Evolutionary conservation across 495 filamentous ascomycete genomes (phyloP), one percentile per base, ranked within the genome.

Genomic region (Penicillium coprophilum): DNA sequence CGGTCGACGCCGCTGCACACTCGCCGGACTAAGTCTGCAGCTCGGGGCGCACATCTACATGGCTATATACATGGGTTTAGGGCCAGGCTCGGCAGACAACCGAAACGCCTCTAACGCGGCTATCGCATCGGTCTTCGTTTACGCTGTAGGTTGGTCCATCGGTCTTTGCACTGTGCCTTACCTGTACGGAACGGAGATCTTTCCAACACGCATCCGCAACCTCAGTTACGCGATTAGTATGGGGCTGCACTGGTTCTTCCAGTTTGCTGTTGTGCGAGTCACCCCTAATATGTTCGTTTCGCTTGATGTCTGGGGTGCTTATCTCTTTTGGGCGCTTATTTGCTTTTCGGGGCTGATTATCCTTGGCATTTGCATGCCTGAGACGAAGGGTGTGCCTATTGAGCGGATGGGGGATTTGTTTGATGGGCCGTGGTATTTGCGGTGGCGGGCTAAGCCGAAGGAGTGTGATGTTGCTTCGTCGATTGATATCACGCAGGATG

Each of bases 131-230:
- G 71, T 79, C 27, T 79, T 77, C 58, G 54, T 79, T 31, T 79
- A 79, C 50, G 76, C 76, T 54, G 58, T 76, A 40, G 76, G 76
- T 59, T 79, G 76, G 76, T 79, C 76, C 46, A 61, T 79, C 63
- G 76, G 76, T n/a, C 76, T 79, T 38, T 79, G 75, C 56, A 79
- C 74, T 3, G 69, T 77, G n/a, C 76, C 76, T 6, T 77, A 75
- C 51, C 65, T 79, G 2, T 79, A 79, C 62, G 76, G 75, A 10
- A 74, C 75, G 3, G 76, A 79, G 58, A 75, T 79, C 19, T 79
- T 78, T 60, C 75, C 75, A 17, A 79, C 72, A 1, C 68, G 73
- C 39, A 76, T 77, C 55, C 72, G 76, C 24, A 76, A 73, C 50
- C 62, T 75, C 15, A 69, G 72, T 52, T 77, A 79, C 48, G 74